Percentiles rank a stretch among this genome's conserved stretches.
These are phyloP conservation scores for Camelina laxa DNA, from an alignment of 345 rosid genomes.

Conservation along the genomic window DNA sequence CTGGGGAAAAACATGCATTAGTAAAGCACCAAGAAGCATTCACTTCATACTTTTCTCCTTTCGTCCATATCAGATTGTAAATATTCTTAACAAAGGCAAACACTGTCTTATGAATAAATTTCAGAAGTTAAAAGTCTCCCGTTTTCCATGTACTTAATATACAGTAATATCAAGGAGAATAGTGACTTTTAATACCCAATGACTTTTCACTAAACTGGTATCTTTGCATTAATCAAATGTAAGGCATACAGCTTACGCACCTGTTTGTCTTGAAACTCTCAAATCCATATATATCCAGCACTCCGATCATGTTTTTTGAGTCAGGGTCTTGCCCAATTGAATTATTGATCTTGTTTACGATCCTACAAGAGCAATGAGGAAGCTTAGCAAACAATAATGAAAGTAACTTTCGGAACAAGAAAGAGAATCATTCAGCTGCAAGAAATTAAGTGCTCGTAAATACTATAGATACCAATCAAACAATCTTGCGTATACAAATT, in stretches of 20 bases:
- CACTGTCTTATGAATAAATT: background rate
- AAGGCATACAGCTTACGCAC: conserved; percentile 71
- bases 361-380: conserved; percentile 56
- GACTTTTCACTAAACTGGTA: conserved; percentile 3
- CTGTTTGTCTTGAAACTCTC: conserved; percentile 99
- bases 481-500: conserved; percentile 82
- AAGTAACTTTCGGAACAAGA: conserved; percentile 8
- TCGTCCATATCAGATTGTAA: conserved; percentile 11
- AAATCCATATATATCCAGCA: conserved; percentile 97
- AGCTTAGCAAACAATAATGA: conserved; percentile 16
- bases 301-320: conserved; percentile 83
- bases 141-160: background rate
- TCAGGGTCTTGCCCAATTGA: conserved; percentile 96
- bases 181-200: background rate
- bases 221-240: conserved; percentile 43
- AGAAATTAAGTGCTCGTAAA: conserved; percentile 3
- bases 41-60: conserved; percentile 6
- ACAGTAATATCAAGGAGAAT: conserved; percentile 14
- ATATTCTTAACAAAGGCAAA: conserved; percentile 7
- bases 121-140: conserved; percentile 1
- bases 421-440: conserved; percentile 22
- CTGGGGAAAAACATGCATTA: conserved; percentile 52
- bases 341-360: conserved; percentile 82
- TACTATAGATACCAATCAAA: conserved; percentile 85
- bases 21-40: conserved; percentile 37